Percentiles rank a stretch among this genome's conserved stretches.
Evolutionary conservation across 176 grass and related monocot species (phyloP).

Genomic region (Tillandsia fasciculata): DNA sequence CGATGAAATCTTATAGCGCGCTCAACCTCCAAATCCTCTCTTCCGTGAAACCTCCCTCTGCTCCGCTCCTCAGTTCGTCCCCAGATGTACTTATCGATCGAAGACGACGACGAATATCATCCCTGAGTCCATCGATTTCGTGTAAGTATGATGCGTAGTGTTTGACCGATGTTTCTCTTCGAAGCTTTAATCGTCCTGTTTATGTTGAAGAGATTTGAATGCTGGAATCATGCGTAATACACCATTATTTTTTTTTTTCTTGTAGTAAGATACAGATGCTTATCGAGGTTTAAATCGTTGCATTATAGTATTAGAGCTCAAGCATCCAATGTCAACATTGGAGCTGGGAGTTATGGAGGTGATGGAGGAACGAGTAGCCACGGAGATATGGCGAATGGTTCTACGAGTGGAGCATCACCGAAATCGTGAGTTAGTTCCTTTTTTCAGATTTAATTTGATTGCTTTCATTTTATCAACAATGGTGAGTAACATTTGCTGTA

Average conservation of each 20-base stretch:
- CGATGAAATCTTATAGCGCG: too few species aligned
- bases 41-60: neutral
- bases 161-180: neutral
- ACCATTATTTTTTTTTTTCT: neutral
- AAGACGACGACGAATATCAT: neutral
- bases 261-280: conserved; percentile 30
- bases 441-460: too few species aligned
- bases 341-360: conserved; percentile 54
- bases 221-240: neutral
- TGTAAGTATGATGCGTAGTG: neutral
- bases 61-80: neutral
- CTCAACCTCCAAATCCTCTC: neutral
- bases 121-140: neutral
- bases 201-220: neutral
- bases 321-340: conserved; percentile 50
- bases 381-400: conserved; percentile 28
- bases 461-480: neutral
- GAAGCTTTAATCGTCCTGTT: neutral
- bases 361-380: conserved; percentile 19
- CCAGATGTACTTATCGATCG: neutral
- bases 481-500: neutral
- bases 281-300: conserved; percentile 23
- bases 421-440: conserved; percentile 40
- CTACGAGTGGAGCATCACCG: conserved; percentile 29
- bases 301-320: conserved; percentile 40